Base-by-base conservation (phyloP, 2,329 filamentous ascomycete genomes). In the Aspergillus fumigatiaffinis region DNA sequence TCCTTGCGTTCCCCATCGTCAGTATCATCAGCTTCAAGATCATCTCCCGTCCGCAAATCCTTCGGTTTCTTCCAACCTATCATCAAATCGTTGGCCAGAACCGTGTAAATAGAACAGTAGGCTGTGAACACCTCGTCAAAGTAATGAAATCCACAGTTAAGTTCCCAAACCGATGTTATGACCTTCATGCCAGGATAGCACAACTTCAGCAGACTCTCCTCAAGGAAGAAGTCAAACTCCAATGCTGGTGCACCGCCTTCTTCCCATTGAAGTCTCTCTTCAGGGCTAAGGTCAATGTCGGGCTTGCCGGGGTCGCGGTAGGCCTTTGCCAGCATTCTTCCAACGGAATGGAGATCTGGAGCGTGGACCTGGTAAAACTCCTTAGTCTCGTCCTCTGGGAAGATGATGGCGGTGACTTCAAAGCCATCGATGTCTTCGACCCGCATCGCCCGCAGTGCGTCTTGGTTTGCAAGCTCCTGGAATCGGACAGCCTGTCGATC, bases 11-110 rank as follows among this genome's bases (percentile, higher is more conserved):
- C 50, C 4, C 51, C 46, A 10, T 53, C 55, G 6, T 62, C 60
- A 35, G 53, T 56, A 10, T 64, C 66, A 26, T 61, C 54, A 12
- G 61, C 54, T 35, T 49, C 26, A 4, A n/a, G 28, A 6, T 38
- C 44, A 3, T 17, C 50, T 9, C 50, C 52, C 17, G 4, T 42
- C 28, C n/a, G 12, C 41, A 71, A 32, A 54, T 66, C 61, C 47
- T 65, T 70, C 0, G 87, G 87, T 25, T 82, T 74, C 70, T 86
- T 89, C 81, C 84, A 92, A 20, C 79, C 72, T 23, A 79, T 65
- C 87, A 92, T 89, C 62, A 89, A 75, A 63, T 87, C 84, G 69
- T 92, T 90, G 0, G 84, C 81, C 26, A 92, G 75, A 56, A 85
- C 84, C 0, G 78, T 82, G 67, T 89, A 85, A 68, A 89, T 90